phyloP scores from a whole-genome alignment of 768 basidiomycete genomes.

The Tephrocybe sp. region DNA sequence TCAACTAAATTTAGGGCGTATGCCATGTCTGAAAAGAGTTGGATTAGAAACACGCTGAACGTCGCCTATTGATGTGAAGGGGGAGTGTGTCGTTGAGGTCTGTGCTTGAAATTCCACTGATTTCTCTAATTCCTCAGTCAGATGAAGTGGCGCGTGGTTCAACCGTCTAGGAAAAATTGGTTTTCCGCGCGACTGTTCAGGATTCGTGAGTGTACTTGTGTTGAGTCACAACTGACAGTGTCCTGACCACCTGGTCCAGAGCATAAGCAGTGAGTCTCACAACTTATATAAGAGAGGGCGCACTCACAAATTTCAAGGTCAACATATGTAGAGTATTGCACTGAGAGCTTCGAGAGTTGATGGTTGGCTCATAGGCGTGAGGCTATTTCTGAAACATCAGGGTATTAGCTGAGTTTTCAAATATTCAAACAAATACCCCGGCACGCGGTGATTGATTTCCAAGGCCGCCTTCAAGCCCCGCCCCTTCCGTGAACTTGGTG shows the following conservation, averaged over 20 bases:
- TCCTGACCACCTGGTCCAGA: not conserved
- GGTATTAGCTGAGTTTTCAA: not conserved
- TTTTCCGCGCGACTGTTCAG: not conserved
- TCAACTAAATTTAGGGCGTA: not conserved
- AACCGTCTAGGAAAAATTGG: not conserved
- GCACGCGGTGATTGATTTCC: conserved; percentile 5
- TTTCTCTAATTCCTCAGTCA: not conserved
- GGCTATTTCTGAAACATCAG: not conserved
- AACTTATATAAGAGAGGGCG: not conserved
- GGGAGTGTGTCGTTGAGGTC: not conserved
- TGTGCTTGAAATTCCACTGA: not conserved
- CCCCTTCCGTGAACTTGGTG: not conserved
- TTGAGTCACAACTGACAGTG: not conserved
- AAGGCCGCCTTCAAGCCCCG: conserved; percentile 6
- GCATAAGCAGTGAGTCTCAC: not conserved
- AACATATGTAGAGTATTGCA: not conserved
- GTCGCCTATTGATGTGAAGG: conserved; percentile 2
- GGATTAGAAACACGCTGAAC: conserved; percentile 2
- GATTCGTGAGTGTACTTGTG: not conserved
- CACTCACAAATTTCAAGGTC: not conserved
- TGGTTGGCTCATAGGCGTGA: not conserved
- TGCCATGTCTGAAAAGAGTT: not conserved
- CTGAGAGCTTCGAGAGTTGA: not conserved
- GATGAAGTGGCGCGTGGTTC: not conserved
- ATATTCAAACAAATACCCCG: not conserved